Conservation (phyloP, 2,329 filamentous ascomycete species). For the Phialemonium atrogriseum region DNA sequence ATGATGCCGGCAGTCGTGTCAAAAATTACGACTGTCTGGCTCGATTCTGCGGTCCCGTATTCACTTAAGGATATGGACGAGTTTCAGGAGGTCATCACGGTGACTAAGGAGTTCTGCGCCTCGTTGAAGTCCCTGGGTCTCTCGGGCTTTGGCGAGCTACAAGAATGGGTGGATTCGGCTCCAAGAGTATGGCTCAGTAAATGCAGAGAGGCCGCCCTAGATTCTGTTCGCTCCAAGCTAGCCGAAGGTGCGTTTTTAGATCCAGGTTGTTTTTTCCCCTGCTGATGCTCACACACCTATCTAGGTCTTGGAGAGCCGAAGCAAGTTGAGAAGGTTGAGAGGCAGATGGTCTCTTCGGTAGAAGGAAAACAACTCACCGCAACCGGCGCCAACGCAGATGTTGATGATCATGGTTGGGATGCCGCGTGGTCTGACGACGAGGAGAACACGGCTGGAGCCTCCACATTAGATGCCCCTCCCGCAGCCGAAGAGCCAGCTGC, state of each 20-base stretch:
- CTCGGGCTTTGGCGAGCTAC: slow-evolving; percentile 53
- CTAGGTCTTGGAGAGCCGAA: slow-evolving; percentile 51
- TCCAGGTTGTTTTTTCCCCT: background rate
- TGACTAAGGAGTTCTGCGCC: slow-evolving; percentile 55
- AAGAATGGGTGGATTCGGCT: slow-evolving; percentile 73
- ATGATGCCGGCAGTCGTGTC: slow-evolving; percentile 64
- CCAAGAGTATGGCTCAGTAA: slow-evolving; percentile 80
- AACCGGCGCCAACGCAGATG: slow-evolving; percentile 35
- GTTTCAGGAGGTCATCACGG: slow-evolving; percentile 64
- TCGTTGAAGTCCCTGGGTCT: slow-evolving; percentile 56
- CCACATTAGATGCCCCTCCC: background rate
- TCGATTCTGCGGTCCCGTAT: slow-evolving; percentile 68
- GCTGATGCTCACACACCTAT: no score
- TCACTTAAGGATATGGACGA: slow-evolving; percentile 60
- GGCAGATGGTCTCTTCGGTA: slow-evolving; percentile 61
- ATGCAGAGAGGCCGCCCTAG: slow-evolving; percentile 70
- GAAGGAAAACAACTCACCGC: slow-evolving; percentile 58
- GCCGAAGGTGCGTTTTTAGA: slow-evolving; percentile 42
- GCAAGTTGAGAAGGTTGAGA: slow-evolving; percentile 77
- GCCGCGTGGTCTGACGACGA: slow-evolving; percentile 71
- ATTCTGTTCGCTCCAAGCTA: slow-evolving; percentile 63
- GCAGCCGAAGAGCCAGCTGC: slow-evolving; percentile 7
- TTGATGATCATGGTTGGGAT: slow-evolving; percentile 59
- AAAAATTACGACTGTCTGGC: slow-evolving; percentile 63
- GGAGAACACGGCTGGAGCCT: slow-evolving; percentile 23